Evolutionary conservation across 495 filamentous ascomycete species (phyloP).

Genomic region (Gamarada debralockiae): DNA sequence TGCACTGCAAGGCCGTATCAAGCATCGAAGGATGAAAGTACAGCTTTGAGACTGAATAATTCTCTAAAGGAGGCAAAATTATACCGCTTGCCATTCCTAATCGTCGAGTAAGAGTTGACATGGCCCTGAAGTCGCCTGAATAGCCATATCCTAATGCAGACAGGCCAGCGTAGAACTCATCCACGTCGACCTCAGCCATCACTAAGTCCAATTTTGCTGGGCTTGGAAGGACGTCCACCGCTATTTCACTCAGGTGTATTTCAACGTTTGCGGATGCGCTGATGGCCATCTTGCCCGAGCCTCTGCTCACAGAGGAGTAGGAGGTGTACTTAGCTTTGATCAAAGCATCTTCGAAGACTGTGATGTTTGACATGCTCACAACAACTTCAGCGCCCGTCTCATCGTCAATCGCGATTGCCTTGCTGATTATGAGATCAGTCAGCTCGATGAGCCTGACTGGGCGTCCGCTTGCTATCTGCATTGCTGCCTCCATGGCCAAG

Average conservation of each 20-base stretch:
- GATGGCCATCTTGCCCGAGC: neutral
- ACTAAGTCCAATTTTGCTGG: neutral
- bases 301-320: neutral
- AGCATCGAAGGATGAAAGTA: constrained; percentile 36
- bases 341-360: neutral
- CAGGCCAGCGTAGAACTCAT: constrained; percentile 31
- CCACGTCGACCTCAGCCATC: constrained; percentile 22
- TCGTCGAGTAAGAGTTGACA: constrained; percentile 7
- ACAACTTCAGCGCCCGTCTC: constrained; percentile 14
- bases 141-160: constrained; percentile 31
- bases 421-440: constrained; percentile 19
- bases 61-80: constrained; percentile 3
- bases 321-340: constrained; percentile 1
- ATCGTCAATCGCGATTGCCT: constrained; percentile 28
- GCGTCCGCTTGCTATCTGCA: neutral
- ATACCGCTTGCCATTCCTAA: constrained; percentile 2
- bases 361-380: constrained; percentile 6
- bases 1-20: constrained; percentile 38
- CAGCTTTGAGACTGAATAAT: neutral
- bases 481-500: constrained; percentile 40
- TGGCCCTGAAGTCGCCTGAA: constrained; percentile 15
- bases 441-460: constrained; percentile 2
- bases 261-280: neutral
- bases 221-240: neutral
- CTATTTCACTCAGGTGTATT: neutral